Evolutionary conservation across 2,329 filamentous ascomycete species (phyloP), one percentile per base, ranked within the genome.

Genomic region (Talaromyces atroroseus): DNA sequence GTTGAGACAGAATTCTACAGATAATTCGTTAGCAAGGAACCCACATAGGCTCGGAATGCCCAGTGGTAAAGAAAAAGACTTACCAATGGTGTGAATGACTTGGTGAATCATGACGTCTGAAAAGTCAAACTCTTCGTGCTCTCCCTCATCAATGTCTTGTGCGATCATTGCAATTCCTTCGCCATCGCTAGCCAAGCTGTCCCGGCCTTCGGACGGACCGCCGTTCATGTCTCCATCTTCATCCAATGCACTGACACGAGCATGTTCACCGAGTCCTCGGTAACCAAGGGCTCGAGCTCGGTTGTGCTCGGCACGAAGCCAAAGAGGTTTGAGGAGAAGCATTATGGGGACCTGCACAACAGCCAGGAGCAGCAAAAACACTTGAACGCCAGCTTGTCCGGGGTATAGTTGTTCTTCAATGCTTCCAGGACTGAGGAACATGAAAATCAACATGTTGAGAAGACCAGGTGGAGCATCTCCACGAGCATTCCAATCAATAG

Each of bases 381-480:
- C 77, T 73, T 99, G 94, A 0, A 99, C 81, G 2, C 71, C 71
- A 14, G 79, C 82, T 72, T 99, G 94, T 44, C 89, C 89, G 21
- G 78, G 71, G 71, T 96, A 99, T 5, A 99, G 80, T 51, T 81
- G 81, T 59, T 90, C 83, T 26, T 72, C 68, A 24, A 88, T 76
- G 0, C 74, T 88, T 52, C 91, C 91, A 3, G 94, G 94, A 61
- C 87, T 85, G 64, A 99, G 77, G 79, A 99, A 99, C 95, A 99
- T 99, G 82, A 96, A 96, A 68, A 99, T 99, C 68, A 99, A 80
- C 92, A 97, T 97, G 82, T 99, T 99, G 60, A 99, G 78, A 59
- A 99, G 80, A 66, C 91, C 90, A 2, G 95, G 94, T 1, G 95
- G 90, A 60, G 83, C 81, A 63, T 81, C 71, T 42, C 80, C 84